Base-by-base conservation (phyloP, 1,284 basidiomycete genomes). In the Salmacisia buchloeana region DNA sequence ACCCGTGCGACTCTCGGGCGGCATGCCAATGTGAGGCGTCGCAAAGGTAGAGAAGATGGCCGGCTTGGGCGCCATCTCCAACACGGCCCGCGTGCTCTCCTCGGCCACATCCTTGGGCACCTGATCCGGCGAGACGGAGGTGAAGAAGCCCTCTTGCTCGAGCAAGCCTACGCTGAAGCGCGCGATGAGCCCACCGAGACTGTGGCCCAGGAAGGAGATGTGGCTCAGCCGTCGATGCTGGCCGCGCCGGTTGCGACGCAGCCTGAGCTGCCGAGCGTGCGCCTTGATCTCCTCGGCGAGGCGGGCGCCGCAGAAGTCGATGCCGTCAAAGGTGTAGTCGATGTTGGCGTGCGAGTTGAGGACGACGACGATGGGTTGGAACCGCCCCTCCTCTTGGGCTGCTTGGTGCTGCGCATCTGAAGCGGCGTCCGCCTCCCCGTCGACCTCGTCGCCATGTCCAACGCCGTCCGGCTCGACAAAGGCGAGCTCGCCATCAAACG, bases 81-180 rank as follows among this genome's bases (percentile, higher is more conserved):
- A 29, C 3, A 33, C 27, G 25, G 29, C 18, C 3, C 49, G 49
- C 3, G 27, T n/a, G 6, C 6, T 29, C 21, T 54, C 29, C 13
- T 54, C 31, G 3, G 25, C 34, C 12, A 54, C 29, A n/a, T 54
- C 29, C 15, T 5, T 5, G 10, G 41, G 41, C 1, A 54, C 34
- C 18, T 54, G 49, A 33, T 54, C 27, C 27, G 36, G 12, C 13
- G 34, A 6, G 25, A 39, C 25, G 21, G 27, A 33, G 9, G 27
- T 35, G 25, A 76, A 76, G 45, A 71, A 70, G 0, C 70, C 69
- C 46, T 67, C 60, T 43, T 88, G 85, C 66, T 87, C 83, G 33
- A 93, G 83, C 43, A 91, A 84, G 2, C 85, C 91, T 59, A 91
- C 82, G 52, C 88, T 83, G 78, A 91, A 93, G 36, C 91, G 86